A percentile compares a stretch with the other conserved stretches of the same genome.
Evolutionary conservation across 2,329 filamentous ascomycete species (phyloP).

Genomic region (Cordyceps tenuipes): DNA sequence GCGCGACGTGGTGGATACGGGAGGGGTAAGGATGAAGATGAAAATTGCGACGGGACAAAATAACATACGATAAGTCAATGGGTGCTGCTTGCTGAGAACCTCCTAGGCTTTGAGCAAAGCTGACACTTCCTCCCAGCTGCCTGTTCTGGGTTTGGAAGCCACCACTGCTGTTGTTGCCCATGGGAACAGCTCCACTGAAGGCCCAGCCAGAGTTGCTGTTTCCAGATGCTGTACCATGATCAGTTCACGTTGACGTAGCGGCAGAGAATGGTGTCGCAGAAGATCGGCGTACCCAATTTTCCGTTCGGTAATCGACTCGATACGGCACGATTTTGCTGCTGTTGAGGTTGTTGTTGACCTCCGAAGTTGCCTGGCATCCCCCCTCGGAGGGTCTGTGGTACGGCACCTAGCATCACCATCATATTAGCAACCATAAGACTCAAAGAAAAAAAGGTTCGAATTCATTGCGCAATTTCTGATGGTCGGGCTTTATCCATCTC

Average conservation of each 20-base stretch:
- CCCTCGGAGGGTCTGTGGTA: constrained; percentile 54
- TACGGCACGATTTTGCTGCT: constrained; percentile 37
- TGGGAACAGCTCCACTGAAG: constrained; percentile 53
- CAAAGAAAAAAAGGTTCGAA: neutral
- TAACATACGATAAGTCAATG: constrained; percentile 57
- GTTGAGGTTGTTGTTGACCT: constrained; percentile 37
- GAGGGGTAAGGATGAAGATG: neutral
- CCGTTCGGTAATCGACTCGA: constrained; percentile 56
- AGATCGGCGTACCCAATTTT: constrained; percentile 47
- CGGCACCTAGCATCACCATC: constrained; percentile 37
- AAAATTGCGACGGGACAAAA: constrained; percentile 10
- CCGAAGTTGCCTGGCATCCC: constrained; percentile 54
- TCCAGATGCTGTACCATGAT: constrained; percentile 23
- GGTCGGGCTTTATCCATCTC: neutral
- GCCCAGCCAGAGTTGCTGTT: constrained; percentile 51
- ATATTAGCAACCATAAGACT: neutral
- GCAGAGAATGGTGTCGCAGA: neutral
- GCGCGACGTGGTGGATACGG: neutral
- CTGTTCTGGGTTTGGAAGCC: constrained; percentile 42
- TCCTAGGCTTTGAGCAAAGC: constrained; percentile 58
- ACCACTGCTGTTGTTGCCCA: constrained; percentile 40
- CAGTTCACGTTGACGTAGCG: constrained; percentile 10
- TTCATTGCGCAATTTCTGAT: neutral
- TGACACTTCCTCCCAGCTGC: constrained; percentile 51
- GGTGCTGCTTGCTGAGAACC: constrained; percentile 55